Percentiles rank a stretch among this genome's conserved stretches.
Conservation (phyloP, 495 filamentous ascomycete species). For the Lepidopterella palustris region DNA sequence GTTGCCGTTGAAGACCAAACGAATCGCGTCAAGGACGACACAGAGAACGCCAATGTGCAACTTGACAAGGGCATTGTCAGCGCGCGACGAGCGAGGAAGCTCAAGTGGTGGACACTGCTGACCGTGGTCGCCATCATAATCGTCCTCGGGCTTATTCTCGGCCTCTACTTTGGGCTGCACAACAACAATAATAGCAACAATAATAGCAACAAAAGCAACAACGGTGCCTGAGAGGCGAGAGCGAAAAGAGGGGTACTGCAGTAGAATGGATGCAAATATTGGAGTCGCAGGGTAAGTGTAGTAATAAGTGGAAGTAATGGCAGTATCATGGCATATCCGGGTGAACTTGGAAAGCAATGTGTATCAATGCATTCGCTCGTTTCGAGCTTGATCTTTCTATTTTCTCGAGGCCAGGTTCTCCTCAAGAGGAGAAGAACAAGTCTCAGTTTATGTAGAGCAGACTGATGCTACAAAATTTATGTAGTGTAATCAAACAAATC, state of each 20-base stretch:
- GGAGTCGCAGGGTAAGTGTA: not conserved
- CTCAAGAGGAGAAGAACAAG: too few relatives aligned
- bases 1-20: constrained; percentile 50
- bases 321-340: not conserved
- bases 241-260: not conserved
- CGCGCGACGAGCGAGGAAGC: constrained; percentile 51
- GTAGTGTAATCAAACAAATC: too few relatives aligned
- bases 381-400: not conserved
- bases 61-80: constrained; percentile 54
- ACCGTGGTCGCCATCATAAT: constrained; percentile 46
- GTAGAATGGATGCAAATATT: not conserved
- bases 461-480: too few relatives aligned
- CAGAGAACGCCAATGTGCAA: constrained; percentile 53
- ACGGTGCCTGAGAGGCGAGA: too few relatives aligned
- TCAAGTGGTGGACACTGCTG: constrained; percentile 67
- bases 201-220: not conserved
- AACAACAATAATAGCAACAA: constrained; percentile 14
- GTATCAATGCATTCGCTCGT: not conserved
- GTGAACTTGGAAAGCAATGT: not conserved
- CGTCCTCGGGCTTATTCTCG: constrained; percentile 39
- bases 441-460: too few relatives aligned
- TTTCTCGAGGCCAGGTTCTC: too few relatives aligned
- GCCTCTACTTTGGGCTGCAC: constrained; percentile 37
- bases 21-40: constrained; percentile 49
- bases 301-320: not conserved